A percentile compares a stretch with the other conserved stretches of the same genome.
Conservation (phyloP, 352 stramenopile genomes). For the Globisporangium irregulare region DNA sequence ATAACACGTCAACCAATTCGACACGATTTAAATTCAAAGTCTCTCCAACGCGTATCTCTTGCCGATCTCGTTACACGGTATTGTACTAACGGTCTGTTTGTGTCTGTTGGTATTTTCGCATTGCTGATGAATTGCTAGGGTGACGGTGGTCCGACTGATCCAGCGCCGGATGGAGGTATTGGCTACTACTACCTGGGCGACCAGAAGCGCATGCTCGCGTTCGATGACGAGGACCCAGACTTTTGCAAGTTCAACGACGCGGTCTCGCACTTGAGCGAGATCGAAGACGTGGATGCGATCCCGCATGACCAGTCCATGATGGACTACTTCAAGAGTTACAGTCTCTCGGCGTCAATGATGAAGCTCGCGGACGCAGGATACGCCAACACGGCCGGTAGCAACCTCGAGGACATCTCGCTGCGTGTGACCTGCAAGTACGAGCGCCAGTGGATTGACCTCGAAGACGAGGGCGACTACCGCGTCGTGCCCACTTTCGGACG, state of each 20-base stretch:
- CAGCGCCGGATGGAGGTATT: slow-evolving; percentile 69
- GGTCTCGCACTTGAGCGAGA: slow-evolving; percentile 60
- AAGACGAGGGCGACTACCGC: slow-evolving; percentile 81
- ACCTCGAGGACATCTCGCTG: slow-evolving; percentile 72
- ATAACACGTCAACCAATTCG: background rate
- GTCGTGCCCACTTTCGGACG: slow-evolving; percentile 66
- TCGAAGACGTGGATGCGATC: slow-evolving; percentile 61
- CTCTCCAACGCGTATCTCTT: background rate
- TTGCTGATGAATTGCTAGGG: slow-evolving; percentile 34
- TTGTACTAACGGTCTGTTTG: background rate
- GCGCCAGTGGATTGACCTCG: slow-evolving; percentile 78
- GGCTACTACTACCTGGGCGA: slow-evolving; percentile 88
- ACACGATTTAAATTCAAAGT: slow-evolving; percentile 2
- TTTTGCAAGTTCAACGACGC: slow-evolving; percentile 74
- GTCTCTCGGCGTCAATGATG: slow-evolving; percentile 73
- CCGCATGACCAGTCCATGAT: slow-evolving; percentile 62
- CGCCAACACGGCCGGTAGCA: slow-evolving; percentile 72
- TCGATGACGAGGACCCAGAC: slow-evolving; percentile 62
- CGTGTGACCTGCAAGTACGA: slow-evolving; percentile 79
- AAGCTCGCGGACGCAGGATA: slow-evolving; percentile 79
- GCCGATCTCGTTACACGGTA: background rate
- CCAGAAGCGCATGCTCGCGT: slow-evolving; percentile 77
- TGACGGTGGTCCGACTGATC: slow-evolving; percentile 70
- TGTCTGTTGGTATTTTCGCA: background rate
- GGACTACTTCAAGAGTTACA: slow-evolving; percentile 66